Base-by-base conservation (phyloP, 2,329 filamentous ascomycete genomes). In the Diplodia scrobiculata region DNA sequence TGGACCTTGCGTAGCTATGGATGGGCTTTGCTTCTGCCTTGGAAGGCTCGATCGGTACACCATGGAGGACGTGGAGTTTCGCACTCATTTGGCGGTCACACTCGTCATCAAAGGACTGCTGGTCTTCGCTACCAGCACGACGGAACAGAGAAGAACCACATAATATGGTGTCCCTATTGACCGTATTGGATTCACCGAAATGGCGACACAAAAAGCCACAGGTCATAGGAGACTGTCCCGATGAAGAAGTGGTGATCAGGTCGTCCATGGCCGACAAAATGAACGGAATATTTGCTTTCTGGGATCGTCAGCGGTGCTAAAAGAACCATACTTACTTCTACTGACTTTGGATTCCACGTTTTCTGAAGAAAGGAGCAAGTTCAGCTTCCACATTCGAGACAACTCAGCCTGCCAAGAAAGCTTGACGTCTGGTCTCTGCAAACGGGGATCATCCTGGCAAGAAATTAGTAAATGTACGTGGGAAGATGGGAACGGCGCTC, bases 21-120 rank as follows among this genome's bases (percentile, higher is more conserved):
- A 77, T 79, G 45, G 71, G 66, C 7, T 74, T 21, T 69, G 68
- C 0, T 71, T 68, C 1, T 36, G 25, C 32, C 29, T 27, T 62
- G 27, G 41, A 21, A 51, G 45, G 45, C 7, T 62, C 80, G 78
- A 5, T 87, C 78, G 0, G 84, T n/a, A 84, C 82, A 19, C 90
- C 90, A 68, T 86, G 89, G 32, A 91, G 79, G 69, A 85, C 86
- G 73, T 92, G 89, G 27, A 93, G 78, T 73, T 89, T 89, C 27
- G 90, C 90, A 68, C 86, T 89, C 69, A 84, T 79, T 77, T 91
- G 90, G 34, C 85, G 60, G 79, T 74, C 29, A 77, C 77, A 13
- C 77, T 80, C 9, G 74, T 69, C 3, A 79, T 79, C 7, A 77
- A 71, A 50, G 48, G 58, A n/a, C 21, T 62, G 17, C 45, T 62